These are phyloP conservation scores for Sugiyamaella americana DNA, from an alignment of 805 yeast species.

Conservation along the genomic window DNA sequence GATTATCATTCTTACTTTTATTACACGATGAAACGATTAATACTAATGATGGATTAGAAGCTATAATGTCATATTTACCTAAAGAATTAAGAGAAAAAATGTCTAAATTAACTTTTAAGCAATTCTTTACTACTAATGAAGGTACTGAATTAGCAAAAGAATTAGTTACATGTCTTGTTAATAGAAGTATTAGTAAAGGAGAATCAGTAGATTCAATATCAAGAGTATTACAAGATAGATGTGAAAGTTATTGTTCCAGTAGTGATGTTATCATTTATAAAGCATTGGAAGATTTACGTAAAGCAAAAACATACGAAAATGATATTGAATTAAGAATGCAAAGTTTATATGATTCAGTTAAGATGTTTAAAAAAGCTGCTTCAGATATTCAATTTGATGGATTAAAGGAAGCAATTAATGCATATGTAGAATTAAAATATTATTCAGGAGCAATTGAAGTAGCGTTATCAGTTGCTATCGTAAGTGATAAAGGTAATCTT, in stretches of 20 bases:
- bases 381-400: slow-evolving; percentile 73
- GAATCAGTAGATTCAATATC: slow-evolving; percentile 89
- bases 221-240: slow-evolving; percentile 78
- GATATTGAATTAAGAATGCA: slow-evolving; percentile 69
- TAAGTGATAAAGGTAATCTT: slow-evolving; percentile 54
- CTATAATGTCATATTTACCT: slow-evolving; percentile 63
- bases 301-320: slow-evolving; percentile 61
- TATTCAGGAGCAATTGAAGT: slow-evolving; percentile 83
- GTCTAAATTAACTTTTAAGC: slow-evolving; percentile 61
- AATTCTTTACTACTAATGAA: slow-evolving; percentile 65
- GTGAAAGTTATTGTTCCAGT: slow-evolving; percentile 91
- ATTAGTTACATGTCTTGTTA: slow-evolving; percentile 79
- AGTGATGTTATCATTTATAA: slow-evolving; percentile 90
- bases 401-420: slow-evolving; percentile 70
- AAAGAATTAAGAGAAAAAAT: slow-evolving; percentile 63
- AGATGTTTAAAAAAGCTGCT: slow-evolving; percentile 70
- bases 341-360: slow-evolving; percentile 64
- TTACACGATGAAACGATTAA: slow-evolving; percentile 57
- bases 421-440: slow-evolving; percentile 70
- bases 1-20: slow-evolving; percentile 78
- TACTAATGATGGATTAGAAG: slow-evolving; percentile 46
- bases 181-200: slow-evolving; percentile 84
- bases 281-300: slow-evolving; percentile 85
- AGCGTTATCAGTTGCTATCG: slow-evolving; percentile 67
- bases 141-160: slow-evolving; percentile 71